Base-by-base conservation (phyloP, 108 stramenopile genomes). In the Bacterosira constricta region DNA sequence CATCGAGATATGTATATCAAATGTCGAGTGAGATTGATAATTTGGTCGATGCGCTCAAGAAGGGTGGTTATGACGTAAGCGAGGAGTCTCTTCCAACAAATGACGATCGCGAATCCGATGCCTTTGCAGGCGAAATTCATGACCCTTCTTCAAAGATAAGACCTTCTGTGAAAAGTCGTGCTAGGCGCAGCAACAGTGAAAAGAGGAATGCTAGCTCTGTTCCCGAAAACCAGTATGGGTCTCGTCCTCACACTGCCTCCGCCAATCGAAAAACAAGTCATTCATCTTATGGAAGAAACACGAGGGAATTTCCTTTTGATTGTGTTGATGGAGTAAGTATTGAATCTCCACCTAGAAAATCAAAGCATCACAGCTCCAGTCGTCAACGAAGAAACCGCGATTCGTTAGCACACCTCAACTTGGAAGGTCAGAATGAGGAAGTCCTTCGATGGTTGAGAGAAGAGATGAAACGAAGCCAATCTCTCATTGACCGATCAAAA, bases 1-100 rank as follows among this genome's bases (percentile, higher is more conserved):
- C 88, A 13, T 89, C 90, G 35, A 71, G 90, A 32, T 90, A 88
- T 73, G 74, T 92, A 11, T 88, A 86, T 47, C 86, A 92, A 67
- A 79, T 92, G 55, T 69, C 78, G 1, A 70, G 82, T 2, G 90
- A 92, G 62, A 85, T 92, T 45, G 71, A 80, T 41, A 46, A 62
- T 25, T 66, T 80, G 71, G 72, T 85, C 13, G 81, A 85, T 26
- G 60, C 77, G n/a, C 58, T 85, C 65, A 61, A 81, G 32, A 37
- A 52, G 51, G 63, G 66, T 25, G 69, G 60, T 21, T 56, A 69
- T 30, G n/a, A n/a, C n/a, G 37, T 10, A 45, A 63, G 69, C 29
- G 74, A 70, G 15, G 62, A 21, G 12, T 69, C 62, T 4, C 15
- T 27, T 44, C 30, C 66, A 18, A 44, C 71, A 15, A 39, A 29